These are phyloP conservation scores for Rhizopus stolonifer DNA, from an alignment of 371 early-diverging fungal species.

Conservation along the genomic window DNA sequence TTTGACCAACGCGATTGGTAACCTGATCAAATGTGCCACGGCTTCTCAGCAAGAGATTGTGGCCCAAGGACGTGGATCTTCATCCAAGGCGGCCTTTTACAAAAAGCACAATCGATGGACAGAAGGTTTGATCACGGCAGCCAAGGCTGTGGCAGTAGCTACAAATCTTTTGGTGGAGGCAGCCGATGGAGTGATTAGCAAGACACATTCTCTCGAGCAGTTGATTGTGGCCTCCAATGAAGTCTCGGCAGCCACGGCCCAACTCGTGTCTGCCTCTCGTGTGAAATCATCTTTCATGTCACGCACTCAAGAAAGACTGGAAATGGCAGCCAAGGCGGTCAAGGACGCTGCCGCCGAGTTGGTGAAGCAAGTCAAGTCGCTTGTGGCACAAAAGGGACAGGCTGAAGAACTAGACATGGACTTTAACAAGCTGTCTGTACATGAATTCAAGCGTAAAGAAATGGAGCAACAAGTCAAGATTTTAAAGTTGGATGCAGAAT, in stretches of 20 bases:
- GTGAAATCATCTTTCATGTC: constrained; percentile 92
- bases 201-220: constrained; percentile 89
- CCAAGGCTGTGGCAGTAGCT: constrained; percentile 91
- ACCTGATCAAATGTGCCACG: constrained; percentile 92
- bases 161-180: constrained; percentile 91
- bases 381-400: constrained; percentile 71
- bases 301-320: constrained; percentile 88
- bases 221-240: constrained; percentile 95
- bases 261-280: constrained; percentile 95
- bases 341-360: constrained; percentile 88
- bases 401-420: constrained; percentile 57
- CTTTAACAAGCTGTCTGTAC: constrained; percentile 75
- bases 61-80: constrained; percentile 84
- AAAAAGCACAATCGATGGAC: constrained; percentile 99
- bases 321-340: constrained; percentile 90
- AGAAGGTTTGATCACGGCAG: constrained; percentile 96
- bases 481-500: constrained; percentile 89
- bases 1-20: constrained; percentile 91
- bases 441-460: constrained; percentile 93
- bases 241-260: constrained; percentile 94
- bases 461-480: constrained; percentile 98
- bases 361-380: constrained; percentile 89
- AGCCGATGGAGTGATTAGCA: constrained; percentile 93
- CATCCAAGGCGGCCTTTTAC: constrained; percentile 91
- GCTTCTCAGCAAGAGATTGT: constrained; percentile 96